Evolutionary conservation across 2,329 filamentous ascomycete genomes (phyloP), one percentile per base, ranked within the genome.

Genomic region (Phialemoniopsis sp.): DNA sequence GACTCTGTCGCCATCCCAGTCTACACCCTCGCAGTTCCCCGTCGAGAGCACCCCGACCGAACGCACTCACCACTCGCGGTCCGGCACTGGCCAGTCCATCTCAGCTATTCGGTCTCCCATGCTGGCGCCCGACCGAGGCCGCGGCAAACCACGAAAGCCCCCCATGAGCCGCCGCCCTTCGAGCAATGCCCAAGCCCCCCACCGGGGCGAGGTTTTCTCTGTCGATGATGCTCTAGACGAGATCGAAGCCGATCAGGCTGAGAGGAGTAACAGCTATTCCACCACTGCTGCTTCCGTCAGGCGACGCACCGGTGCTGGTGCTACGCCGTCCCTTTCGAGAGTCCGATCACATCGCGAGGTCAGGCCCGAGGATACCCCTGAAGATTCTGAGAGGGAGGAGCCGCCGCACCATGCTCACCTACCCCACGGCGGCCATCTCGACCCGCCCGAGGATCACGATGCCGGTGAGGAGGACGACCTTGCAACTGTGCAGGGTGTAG

Each of bases 161-260:
- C 66, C 76, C 10, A 78, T 91, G 61, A 61, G 77, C 42, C 83
- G 88, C 50, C 82, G 89, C 45, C 73, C 82, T 42, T 91, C 88
- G 2, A 89, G 88, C 17, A 87, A 78, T 41, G 63, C 62, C 8
- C 73, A 80, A 53, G 80, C 80, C 31, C 89, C 89, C 3, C 80
- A 91, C 57, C 84, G 88, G 39, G 87, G 90, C 21, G 86, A 87
- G 46, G 74, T 91, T 44, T 97, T 95, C 64, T 96, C 90, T 0
- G 88, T 88, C 35, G 90, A 97, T 57, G 91, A 97, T 59, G 89
- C 89, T 55, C 71, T 82, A 17, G 75, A 80, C 47, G 91, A 96
- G 61, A 80, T 95, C 15, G 82, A 87, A 55, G 78, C 79, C 45
- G 86, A 89, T 53, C 65, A 75, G 45, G 64, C 64, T 33, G 68